Percentiles rank a stretch among this genome's conserved stretches.
phyloP scores from a whole-genome alignment of 306 rosid genomes.

The Medicago truncatula region DNA sequence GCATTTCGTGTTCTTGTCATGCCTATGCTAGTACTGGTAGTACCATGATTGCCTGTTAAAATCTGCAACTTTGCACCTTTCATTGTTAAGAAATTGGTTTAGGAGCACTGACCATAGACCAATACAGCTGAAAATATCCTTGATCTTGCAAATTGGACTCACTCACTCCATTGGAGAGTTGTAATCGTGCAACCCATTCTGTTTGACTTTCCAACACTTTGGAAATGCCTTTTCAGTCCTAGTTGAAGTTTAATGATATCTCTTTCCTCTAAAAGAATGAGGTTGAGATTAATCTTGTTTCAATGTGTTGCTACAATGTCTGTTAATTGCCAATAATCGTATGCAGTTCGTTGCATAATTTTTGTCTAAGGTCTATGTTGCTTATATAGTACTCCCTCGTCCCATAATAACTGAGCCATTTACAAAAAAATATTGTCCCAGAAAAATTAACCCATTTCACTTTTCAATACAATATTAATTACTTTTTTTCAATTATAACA shows the following conservation, averaged over 20 bases:
- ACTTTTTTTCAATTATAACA: too few relatives aligned
- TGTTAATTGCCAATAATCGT: not conserved
- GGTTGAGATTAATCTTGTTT: constrained; percentile 16
- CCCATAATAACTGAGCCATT: too few relatives aligned
- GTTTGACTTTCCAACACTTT: not conserved
- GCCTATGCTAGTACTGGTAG: not conserved
- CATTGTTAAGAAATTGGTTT: not conserved
- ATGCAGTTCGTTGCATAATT: constrained; percentile 2
- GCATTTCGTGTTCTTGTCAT: constrained; percentile 13
- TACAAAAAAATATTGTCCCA: too few relatives aligned
- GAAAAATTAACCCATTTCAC: too few relatives aligned
- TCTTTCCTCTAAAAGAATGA: not conserved
- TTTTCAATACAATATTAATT: too few relatives aligned
- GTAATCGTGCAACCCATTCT: not conserved
- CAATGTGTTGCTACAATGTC: not conserved
- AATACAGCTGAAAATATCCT: constrained; percentile 14
- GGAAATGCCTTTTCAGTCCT: not conserved
- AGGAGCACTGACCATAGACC: not conserved
- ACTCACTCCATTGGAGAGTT: constrained; percentile 5
- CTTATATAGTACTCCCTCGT: too few relatives aligned
- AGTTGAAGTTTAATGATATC: constrained; percentile 13
- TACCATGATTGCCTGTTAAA: constrained; percentile 6
- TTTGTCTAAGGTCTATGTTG: constrained; percentile 8
- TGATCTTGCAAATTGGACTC: constrained; percentile 26
- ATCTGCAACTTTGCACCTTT: constrained; percentile 16